Evolutionary conservation across 2,329 filamentous ascomycete genomes (phyloP).

Genomic region (Corniculantispora saksenae): DNA sequence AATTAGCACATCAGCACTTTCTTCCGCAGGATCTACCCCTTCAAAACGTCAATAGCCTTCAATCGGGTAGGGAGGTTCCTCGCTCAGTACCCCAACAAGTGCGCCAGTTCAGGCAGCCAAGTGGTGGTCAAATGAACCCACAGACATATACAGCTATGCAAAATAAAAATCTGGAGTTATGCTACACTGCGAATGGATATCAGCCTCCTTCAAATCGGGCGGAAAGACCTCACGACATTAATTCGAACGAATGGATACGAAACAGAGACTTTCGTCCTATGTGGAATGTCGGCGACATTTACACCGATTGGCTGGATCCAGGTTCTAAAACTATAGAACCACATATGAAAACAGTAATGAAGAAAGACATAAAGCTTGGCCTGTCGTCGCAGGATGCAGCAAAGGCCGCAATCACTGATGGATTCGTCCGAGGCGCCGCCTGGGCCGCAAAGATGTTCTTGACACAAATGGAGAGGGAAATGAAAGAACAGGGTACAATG

Average conservation of each 20-base stretch:
- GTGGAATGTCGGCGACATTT: slow-evolving; percentile 5
- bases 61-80: background rate
- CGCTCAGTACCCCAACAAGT: background rate
- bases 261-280: slow-evolving; percentile 5
- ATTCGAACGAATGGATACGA: background rate
- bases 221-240: background rate
- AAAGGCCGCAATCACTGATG: slow-evolving; percentile 11
- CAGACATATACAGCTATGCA: background rate
- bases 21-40: background rate
- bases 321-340: slow-evolving; percentile 1
- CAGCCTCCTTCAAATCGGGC: background rate
- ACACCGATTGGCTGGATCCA: slow-evolving; percentile 3
- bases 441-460: slow-evolving; percentile 9
- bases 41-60: background rate
- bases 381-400: slow-evolving; percentile 13
- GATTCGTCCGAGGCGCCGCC: slow-evolving; percentile 11
- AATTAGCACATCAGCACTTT: background rate
- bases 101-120: background rate
- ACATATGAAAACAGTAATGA: background rate
- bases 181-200: slow-evolving; percentile 10
- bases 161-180: background rate
- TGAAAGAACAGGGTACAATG: slow-evolving; percentile 12
- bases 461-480: slow-evolving; percentile 6
- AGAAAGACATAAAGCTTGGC: slow-evolving; percentile 12
- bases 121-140: background rate